Conservation (phyloP, 495 filamentous ascomycete species). For the Neurospora sp. region DNA sequence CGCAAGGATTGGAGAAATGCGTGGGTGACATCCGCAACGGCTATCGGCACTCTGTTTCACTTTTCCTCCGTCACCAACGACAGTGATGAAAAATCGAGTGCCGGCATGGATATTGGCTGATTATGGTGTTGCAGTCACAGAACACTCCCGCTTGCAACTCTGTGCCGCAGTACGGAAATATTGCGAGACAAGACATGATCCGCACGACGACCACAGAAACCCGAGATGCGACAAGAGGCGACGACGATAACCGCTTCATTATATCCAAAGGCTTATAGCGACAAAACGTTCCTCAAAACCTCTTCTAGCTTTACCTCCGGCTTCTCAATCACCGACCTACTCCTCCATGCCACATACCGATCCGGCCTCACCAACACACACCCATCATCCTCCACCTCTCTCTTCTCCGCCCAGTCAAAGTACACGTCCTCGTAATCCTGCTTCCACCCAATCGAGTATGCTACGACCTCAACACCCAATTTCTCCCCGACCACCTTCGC, state of each 20-base stretch:
- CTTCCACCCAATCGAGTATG: constrained; percentile 27
- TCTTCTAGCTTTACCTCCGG: constrained; percentile 13
- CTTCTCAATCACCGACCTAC: constrained; percentile 12
- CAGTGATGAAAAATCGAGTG: neutral
- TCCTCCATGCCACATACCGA: constrained; percentile 34
- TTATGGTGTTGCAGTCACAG: neutral
- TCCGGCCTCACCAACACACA: constrained; percentile 34
- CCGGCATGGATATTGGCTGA: neutral
- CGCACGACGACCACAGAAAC: neutral
- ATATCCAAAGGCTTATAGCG: neutral
- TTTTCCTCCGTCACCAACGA: neutral
- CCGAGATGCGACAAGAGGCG: neutral
- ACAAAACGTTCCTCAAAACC: constrained; percentile 15
- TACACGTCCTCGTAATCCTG: constrained; percentile 32
- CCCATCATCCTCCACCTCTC: constrained; percentile 30
- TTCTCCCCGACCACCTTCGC: constrained; percentile 9
- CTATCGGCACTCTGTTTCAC: neutral
- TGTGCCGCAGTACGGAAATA: neutral
- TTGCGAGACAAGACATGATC: neutral
- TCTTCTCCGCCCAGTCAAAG: constrained; percentile 23
- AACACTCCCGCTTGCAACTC: neutral
- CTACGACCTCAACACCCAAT: constrained; percentile 16
- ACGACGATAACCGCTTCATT: neutral
- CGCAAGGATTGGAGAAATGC: neutral
- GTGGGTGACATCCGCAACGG: neutral